Evolutionary conservation across 257 asterid genomes (phyloP).

Genomic region (Striga asiatica): DNA sequence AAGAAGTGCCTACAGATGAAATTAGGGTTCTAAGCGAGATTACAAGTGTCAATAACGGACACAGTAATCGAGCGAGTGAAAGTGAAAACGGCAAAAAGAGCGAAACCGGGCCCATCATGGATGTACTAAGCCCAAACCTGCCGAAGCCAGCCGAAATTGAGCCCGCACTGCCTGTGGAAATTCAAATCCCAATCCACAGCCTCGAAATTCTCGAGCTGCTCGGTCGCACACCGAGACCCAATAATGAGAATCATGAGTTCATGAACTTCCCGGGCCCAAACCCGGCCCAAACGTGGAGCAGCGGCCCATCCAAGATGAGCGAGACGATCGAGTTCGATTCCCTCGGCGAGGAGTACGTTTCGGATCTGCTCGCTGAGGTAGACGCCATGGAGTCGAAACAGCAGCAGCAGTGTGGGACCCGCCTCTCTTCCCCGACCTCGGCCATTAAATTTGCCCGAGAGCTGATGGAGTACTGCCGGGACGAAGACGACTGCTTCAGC

Average conservation of each 20-base stretch:
- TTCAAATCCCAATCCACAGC: conserved; percentile 17
- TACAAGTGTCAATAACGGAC: not conserved
- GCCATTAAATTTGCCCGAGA: conserved; percentile 45
- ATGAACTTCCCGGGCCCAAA: conserved; percentile 29
- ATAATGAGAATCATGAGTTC: conserved; percentile 25
- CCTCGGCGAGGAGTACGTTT: conserved; percentile 65
- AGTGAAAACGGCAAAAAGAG: conserved; percentile 21
- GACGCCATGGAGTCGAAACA: conserved; percentile 60
- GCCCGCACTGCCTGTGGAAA: too few species aligned
- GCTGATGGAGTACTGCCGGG: conserved; percentile 32
- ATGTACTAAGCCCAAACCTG: conserved; percentile 29
- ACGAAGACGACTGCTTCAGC: conserved; percentile 45
- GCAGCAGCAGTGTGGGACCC: too few species aligned
- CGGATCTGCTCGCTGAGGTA: conserved; percentile 72
- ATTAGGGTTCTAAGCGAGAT: not conserved
- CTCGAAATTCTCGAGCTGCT: conserved; percentile 30
- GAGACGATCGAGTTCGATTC: conserved; percentile 63
- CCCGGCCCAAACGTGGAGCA: conserved; percentile 40
- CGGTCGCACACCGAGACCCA: conserved; percentile 36
- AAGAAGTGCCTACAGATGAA: conserved; percentile 18
- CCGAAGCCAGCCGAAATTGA: conserved; percentile 19
- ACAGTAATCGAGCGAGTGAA: conserved; percentile 14
- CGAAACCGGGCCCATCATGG: conserved; percentile 11
- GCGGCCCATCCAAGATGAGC: conserved; percentile 24
- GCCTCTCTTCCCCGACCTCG: conserved; percentile 39